Evolutionary conservation across 2,329 filamentous ascomycete species (phyloP), one percentile per base, ranked within the genome.

Genomic region (Plenodomus biglobosus): DNA sequence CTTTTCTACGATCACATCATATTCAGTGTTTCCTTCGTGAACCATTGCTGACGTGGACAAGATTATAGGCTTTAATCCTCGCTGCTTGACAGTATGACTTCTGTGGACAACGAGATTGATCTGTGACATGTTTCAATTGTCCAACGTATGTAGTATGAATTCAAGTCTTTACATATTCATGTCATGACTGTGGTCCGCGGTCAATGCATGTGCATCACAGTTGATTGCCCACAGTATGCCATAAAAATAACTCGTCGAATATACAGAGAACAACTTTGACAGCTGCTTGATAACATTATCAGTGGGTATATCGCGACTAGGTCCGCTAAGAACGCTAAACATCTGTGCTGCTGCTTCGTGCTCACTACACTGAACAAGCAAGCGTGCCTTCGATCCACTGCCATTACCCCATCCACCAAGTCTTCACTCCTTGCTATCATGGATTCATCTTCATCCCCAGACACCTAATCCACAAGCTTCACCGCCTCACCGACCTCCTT

Each of bases 401-500:
- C 43, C 48, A 43, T 32, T 32, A 32, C 36, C 37, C 42, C 36
- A n/a, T 36, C 34, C 44, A n/a, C 36, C 36, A 15, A 32, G 3
- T 16, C 18, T 8, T 19, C 17, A 13, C 17, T 34, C 13, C 24
- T 38, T 2, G 18, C 21, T 21, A n/a, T 3, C n/a, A 42, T 3
- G 7, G 32, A 27, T 22, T 11, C n/a, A 20, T 19, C 21, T 22
- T 8, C 6, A 20, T 3, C 20, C 3, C 6, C 3, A 39, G 46
- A 13, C 37, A 16, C 18, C 45, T 51, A 56, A 15, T 48, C 59
- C 11, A 38, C 49, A 44, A 76, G 69, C 42, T 67, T 72, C 53
- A 76, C 66, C 38, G 69, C 77, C 71, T 69, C 72, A 41, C 40
- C 75, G 16, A 69, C 59, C 20, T 73, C 76, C 42, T 74, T 71